Evolutionary conservation across 352 stramenopile genomes (phyloP), one percentile per base, ranked within the genome.

Genomic region (Phytopythium litorale): DNA sequence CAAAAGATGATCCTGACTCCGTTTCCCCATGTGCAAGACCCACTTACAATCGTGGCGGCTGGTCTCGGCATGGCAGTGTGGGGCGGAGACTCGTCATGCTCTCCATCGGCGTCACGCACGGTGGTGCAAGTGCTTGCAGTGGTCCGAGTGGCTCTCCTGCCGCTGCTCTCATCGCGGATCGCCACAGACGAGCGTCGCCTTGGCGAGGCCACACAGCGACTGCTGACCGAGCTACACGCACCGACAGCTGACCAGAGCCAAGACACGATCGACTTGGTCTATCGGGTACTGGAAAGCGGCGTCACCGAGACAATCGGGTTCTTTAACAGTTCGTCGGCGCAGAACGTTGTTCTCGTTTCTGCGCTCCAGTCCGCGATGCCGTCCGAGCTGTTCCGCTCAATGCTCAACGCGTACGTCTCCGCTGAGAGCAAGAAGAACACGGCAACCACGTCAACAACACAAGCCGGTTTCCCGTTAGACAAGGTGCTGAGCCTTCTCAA

Each of bases 121-220:
- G 40, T 81, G n/a, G 28, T 81, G 21, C 67, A 67, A 46, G 65
- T 73, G 15, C 78, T 84, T 52, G 66, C 71, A 21, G 40, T 78
- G n/a, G 38, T 76, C 19, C 68, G 68, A 40, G 49, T 71, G 28
- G 43, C 65, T 11, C 71, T 58, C 21, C 62, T 80, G n/a, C 57
- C 68, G 13, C 55, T 81, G 5, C 25, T 73, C 15, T 73, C 64
- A 21, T 55, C 62, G 4, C 62, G 38, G 2, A 50, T 74, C 35
- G 28, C 13, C 25, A 35, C 32, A 1, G 33, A 58, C 35, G 32
- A 45, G 30, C 15, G 4, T 1, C 32, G 32, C 11, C 19, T 43
- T 28, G 52, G 46, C n/a, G 19, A 19, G 15, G 32, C 35, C 1
- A 58, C 32, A 30, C 32, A 28, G 3, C 52, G 52, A 8, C 0